Percentiles rank a stretch among this genome's conserved stretches.
These are phyloP conservation scores for Macadamia integrifolia DNA, from an alignment of 164 flowering plant genomes.

Conservation along the genomic window DNA sequence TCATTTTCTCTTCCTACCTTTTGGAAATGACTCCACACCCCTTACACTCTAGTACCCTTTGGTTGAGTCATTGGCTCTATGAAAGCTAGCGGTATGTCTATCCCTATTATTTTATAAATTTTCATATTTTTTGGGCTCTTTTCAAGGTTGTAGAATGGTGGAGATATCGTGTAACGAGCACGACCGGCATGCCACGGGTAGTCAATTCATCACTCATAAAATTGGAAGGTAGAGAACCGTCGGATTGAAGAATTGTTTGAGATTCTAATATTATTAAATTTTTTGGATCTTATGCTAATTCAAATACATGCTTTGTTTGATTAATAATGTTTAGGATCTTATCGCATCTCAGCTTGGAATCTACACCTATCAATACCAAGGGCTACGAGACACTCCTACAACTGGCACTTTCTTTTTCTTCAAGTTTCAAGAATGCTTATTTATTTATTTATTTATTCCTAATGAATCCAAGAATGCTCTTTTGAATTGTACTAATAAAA, in stretches of 20 bases:
- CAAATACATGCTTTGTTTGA: neutral
- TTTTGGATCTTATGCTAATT: too few relatives aligned
- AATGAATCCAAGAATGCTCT: too few relatives aligned
- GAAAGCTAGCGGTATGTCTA: too few relatives aligned
- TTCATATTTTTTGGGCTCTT: neutral
- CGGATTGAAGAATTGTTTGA: neutral
- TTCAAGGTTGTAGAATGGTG: constrained; percentile 34
- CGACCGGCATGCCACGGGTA: constrained; percentile 36
- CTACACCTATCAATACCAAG: constrained; percentile 39
- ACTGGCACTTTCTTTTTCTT: constrained; percentile 17
- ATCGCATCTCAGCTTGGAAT: constrained; percentile 30
- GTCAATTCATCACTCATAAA: constrained; percentile 38
- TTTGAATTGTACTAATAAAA: too few relatives aligned
- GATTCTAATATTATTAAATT: too few relatives aligned
- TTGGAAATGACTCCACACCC: too few relatives aligned
- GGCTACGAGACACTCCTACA: constrained; percentile 37
- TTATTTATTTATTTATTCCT: too few relatives aligned
- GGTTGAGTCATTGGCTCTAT: too few relatives aligned
- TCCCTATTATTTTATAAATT: neutral
- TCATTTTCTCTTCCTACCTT: too few relatives aligned
- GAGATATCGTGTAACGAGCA: constrained; percentile 40
- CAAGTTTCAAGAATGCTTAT: too few relatives aligned
- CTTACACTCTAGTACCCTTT: too few relatives aligned
- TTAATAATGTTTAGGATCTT: constrained; percentile 19
- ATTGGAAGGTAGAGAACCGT: constrained; percentile 26